phyloP scores from a whole-genome alignment of 805 yeast species.

The Scheffersomyces coipomensis region DNA sequence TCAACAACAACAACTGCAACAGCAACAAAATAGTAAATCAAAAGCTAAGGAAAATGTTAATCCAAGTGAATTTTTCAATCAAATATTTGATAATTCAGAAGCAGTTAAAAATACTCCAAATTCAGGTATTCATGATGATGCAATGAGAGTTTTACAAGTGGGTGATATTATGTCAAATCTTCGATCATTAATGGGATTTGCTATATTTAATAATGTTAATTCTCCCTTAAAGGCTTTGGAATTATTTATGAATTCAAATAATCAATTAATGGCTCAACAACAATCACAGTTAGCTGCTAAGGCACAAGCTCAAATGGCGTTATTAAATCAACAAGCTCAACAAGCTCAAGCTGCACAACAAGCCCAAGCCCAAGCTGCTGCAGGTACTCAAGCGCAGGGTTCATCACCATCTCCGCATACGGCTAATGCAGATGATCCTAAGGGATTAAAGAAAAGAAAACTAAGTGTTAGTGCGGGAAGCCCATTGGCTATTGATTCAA shows the following conservation, averaged over 20 bases:
- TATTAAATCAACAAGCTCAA: slow-evolving; percentile 3
- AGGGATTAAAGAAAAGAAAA: slow-evolving; percentile 10
- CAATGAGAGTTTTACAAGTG: slow-evolving; percentile 70
- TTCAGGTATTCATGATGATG: slow-evolving; percentile 63
- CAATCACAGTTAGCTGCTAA: slow-evolving; percentile 5
- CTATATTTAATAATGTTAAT: slow-evolving; percentile 44
- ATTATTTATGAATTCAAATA: slow-evolving; percentile 26
- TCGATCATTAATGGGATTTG: slow-evolving; percentile 60
- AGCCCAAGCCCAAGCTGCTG: not conserved
- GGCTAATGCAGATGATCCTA: slow-evolving; percentile 10
- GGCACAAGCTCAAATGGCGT: slow-evolving; percentile 6
- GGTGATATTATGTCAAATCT: slow-evolving; percentile 77
- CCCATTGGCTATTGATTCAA: slow-evolving; percentile 5
- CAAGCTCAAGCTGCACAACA: not conserved
- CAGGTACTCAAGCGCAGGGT: slow-evolving; percentile 1
- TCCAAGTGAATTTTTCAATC: slow-evolving; percentile 12
- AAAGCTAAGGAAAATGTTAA: slow-evolving; percentile 10
- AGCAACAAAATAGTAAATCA: slow-evolving; percentile 6
- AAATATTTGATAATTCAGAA: slow-evolving; percentile 24
- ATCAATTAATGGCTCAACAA: slow-evolving; percentile 13
- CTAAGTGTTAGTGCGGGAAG: slow-evolving; percentile 9
- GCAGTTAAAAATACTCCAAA: slow-evolving; percentile 50
- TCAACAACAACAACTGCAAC: too few relatives aligned
- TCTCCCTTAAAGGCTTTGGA: slow-evolving; percentile 60
- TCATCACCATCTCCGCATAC: slow-evolving; percentile 13